These are phyloP conservation scores for Silene noctiflora DNA, from an alignment of 179 eudicot genomes.

Conservation along the genomic window DNA sequence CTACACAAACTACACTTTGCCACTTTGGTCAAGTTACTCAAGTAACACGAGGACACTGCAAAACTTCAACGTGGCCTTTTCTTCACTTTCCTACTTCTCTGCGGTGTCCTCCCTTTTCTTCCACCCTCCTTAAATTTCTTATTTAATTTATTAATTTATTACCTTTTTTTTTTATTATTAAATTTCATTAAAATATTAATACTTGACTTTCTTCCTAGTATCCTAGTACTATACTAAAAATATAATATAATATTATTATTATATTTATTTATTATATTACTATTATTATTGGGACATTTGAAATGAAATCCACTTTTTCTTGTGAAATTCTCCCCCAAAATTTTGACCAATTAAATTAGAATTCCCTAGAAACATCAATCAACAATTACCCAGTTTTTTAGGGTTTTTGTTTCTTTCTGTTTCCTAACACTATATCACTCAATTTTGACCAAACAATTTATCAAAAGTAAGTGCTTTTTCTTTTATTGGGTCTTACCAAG, in stretches of 20 bases:
- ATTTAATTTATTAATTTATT: background rate
- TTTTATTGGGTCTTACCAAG: conserved; percentile 5
- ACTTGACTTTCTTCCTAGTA: conserved; percentile 19
- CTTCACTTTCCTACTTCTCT: background rate
- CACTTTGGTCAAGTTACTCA: conserved; percentile 11
- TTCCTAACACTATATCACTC: background rate
- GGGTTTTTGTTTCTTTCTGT: conserved; percentile 4
- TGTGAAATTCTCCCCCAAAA: background rate
- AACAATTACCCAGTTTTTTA: conserved; percentile 11
- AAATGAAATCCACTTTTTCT: background rate
- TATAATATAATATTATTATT: too few relatives aligned
- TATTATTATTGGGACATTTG: background rate
- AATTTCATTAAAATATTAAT: background rate
- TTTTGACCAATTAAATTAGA: conserved; percentile 19
- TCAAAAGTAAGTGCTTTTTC: conserved; percentile 22
- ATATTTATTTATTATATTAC: too few relatives aligned
- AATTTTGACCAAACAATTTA: conserved; percentile 14
- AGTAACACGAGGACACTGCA: conserved; percentile 22
- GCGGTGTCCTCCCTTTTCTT: conserved; percentile 20
- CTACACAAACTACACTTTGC: background rate
- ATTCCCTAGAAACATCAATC: conserved; percentile 6
- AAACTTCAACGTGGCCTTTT: conserved; percentile 16
- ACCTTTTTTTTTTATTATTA: background rate
- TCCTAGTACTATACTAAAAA: too few relatives aligned
- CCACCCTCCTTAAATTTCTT: background rate